These are phyloP conservation scores for Tetrahymena malaccensis DNA, from an alignment of 73 alveolate genomes.

Conservation along the genomic window DNA sequence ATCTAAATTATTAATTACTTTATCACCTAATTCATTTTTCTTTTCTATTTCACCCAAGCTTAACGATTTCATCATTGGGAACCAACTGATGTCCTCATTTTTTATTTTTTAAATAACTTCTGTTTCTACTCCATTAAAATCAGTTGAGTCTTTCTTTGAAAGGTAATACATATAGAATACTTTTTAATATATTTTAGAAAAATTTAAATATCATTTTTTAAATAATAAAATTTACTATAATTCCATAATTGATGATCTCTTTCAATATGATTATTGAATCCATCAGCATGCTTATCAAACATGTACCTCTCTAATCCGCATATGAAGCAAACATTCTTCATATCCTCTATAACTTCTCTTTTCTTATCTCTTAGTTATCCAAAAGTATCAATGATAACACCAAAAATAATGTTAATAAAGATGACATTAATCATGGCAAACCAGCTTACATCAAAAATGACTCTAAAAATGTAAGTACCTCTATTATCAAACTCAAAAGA, in stretches of 20 bases:
- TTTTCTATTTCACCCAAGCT: background rate
- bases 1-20: background rate
- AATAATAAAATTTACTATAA: conserved; percentile 58
- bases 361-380: conserved; percentile 74
- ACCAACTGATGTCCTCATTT: conserved; percentile 7
- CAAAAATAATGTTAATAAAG: conserved; percentile 69
- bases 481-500: conserved; percentile 3
- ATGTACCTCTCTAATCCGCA: conserved; percentile 66
- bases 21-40: background rate
- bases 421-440: conserved; percentile 58
- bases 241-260: conserved; percentile 71
- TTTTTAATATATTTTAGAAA: conserved; percentile 17
- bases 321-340: conserved; percentile 63
- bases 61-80: background rate
- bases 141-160: conserved; percentile 35
- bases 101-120: conserved; percentile 35
- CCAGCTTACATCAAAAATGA: conserved; percentile 49
- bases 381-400: conserved; percentile 83
- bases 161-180: conserved; percentile 30
- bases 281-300: conserved; percentile 74
- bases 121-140: conserved; percentile 43
- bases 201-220: conserved; percentile 28
- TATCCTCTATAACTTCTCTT: conserved; percentile 61
- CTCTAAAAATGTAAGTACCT: conserved; percentile 33
- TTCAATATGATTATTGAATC: conserved; percentile 59